Base-by-base conservation (phyloP, 1,139 yeast genomes). In the Eremothecium cymbalariae region DNA sequence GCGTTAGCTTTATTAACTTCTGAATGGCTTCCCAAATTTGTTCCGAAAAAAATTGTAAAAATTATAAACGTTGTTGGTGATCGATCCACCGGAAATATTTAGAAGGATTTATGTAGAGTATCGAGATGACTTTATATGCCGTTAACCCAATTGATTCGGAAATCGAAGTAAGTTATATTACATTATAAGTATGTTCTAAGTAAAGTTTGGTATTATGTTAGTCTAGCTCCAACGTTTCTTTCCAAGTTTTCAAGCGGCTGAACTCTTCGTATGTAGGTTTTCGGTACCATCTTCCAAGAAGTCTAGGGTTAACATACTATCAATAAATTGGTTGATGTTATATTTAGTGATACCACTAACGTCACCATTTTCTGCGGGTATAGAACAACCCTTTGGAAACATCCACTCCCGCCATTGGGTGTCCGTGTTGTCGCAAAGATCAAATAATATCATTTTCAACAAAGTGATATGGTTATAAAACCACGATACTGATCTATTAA, bases 321-420 rank as follows among this genome's bases (percentile, higher is more conserved):
- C 58, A n/a, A 53, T 43, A 8, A 46, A 45, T 25, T 47, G 50
- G 30, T 53, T 53, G 17, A 55, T 45, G 36, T 49, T 53, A 4
- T 43, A 44, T n/a, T 40, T 45, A 9, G 46, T 45, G 8, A 50
- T 38, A 9, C 39, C 41, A 4, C n/a, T 21, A n/a, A n/a, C n/a
- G 28, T 42, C 38, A 4, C 40, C 45, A 8, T 51, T 52, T 6
- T 52, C 27, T 5, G 39, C 38, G 8, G 59, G 60, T 19, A 53
- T 32, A 11, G 38, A 34, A 18, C 41, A 32, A 17, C 37, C 47
- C 33, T 43, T 47, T 11, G 54, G 52, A 28, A 47, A 54, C 59
- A 54, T 55, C 59, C 58, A 53, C 25, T 51, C 59, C 36, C 58
- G 47, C 59, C 59, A 53, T 23, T 52, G 56, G 8, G 55, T 45